These are phyloP conservation scores for Fonsecaea monophora DNA, from an alignment of 2,329 filamentous ascomycete species.

Conservation along the genomic window DNA sequence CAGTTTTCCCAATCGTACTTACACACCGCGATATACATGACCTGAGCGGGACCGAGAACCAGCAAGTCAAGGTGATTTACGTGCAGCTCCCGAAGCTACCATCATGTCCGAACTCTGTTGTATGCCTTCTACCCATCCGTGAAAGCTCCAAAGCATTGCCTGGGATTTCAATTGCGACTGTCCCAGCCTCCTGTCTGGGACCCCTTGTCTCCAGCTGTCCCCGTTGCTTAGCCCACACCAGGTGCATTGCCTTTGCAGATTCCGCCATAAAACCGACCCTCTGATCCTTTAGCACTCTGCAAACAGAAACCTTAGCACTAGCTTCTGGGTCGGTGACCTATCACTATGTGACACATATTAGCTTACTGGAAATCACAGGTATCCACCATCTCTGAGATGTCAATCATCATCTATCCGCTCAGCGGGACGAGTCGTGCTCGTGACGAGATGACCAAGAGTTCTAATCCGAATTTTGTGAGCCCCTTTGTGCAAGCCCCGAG, in stretches of 20 bases:
- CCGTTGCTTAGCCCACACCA: not conserved
- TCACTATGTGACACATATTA: slow-evolving; percentile 20
- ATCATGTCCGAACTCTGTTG: not conserved
- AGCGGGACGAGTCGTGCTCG: not conserved
- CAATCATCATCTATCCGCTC: slow-evolving; percentile 4
- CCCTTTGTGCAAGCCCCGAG: slow-evolving; percentile 6
- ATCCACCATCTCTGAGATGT: slow-evolving; percentile 5
- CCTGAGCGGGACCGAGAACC: not conserved
- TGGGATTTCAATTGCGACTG: not conserved
- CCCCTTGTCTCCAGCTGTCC: not conserved
- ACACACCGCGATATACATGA: not conserved
- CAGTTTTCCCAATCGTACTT: not conserved
- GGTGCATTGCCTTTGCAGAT: not conserved
- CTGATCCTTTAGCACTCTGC: slow-evolving; percentile 2
- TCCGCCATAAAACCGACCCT: not conserved
- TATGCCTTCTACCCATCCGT: not conserved
- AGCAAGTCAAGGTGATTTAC: not conserved
- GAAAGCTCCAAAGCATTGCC: not conserved
- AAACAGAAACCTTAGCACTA: slow-evolving; percentile 12
- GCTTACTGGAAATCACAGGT: slow-evolving; percentile 8
- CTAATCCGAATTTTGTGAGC: slow-evolving; percentile 8
- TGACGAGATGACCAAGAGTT: slow-evolving; percentile 8
- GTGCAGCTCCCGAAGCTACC: not conserved
- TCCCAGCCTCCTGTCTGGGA: not conserved
- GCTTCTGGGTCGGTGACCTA: slow-evolving; percentile 6